Evolutionary conservation across 768 basidiomycete genomes (phyloP).

Genomic region (Lepiota subincarnata): DNA sequence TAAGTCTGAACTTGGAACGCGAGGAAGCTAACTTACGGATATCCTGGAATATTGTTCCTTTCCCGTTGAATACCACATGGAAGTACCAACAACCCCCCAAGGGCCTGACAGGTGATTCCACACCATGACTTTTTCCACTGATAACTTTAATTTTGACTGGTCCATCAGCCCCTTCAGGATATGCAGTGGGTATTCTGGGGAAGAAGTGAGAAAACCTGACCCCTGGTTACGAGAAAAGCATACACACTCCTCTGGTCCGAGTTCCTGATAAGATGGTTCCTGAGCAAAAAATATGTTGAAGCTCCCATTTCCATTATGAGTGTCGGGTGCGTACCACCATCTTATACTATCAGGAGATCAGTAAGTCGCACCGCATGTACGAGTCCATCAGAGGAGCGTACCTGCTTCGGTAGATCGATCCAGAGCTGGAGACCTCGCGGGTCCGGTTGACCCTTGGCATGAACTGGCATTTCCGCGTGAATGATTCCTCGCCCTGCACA

Average conservation of each 20-base stretch:
- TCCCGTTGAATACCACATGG: conserved; percentile 65
- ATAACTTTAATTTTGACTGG: conserved; percentile 76
- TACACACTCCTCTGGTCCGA: conserved; percentile 56
- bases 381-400: conserved; percentile 18
- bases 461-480: conserved; percentile 88
- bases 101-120: conserved; percentile 84
- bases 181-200: conserved; percentile 64
- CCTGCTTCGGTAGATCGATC: conserved; percentile 76
- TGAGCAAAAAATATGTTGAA: conserved; percentile 8
- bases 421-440: conserved; percentile 86
- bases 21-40: conserved; percentile 50
- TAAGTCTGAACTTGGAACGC: neutral
- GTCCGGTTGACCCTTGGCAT: conserved; percentile 58
- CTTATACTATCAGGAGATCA: conserved; percentile 52
- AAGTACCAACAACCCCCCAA: conserved; percentile 95
- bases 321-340: conserved; percentile 48
- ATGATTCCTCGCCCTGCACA: conserved; percentile 77
- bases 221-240: neutral
- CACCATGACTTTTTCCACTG: conserved; percentile 83
- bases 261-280: conserved; percentile 85
- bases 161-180: conserved; percentile 66
- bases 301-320: neutral
- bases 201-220: neutral
- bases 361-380: conserved; percentile 18
- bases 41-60: conserved; percentile 72